Evolutionary conservation across 805 yeast species (phyloP).

Genomic region (Yamadazyma nakazawae): DNA sequence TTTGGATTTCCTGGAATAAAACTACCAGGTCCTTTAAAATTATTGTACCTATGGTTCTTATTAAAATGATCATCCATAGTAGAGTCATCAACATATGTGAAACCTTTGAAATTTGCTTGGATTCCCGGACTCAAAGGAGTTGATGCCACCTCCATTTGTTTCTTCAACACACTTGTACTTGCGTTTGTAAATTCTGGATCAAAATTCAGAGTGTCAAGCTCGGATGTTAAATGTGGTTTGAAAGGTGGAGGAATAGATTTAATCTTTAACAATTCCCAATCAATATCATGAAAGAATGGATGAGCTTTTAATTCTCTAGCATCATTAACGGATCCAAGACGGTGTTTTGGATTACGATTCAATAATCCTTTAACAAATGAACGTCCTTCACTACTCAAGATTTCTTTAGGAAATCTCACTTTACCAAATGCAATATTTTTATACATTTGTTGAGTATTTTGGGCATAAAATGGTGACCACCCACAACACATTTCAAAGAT

Average conservation of each 20-base stretch:
- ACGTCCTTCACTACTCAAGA: conserved; percentile 87
- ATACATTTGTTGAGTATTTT: conserved; percentile 97
- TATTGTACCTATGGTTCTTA: conserved; percentile 35
- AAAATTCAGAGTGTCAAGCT: conserved; percentile 92
- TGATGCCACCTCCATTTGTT: conserved; percentile 58
- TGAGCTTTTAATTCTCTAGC: conserved; percentile 91
- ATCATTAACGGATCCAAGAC: conserved; percentile 87
- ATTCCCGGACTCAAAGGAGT: conserved; percentile 93
- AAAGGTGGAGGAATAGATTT: conserved; percentile 95
- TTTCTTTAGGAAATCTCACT: conserved; percentile 95
- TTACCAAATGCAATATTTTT: conserved; percentile 98
- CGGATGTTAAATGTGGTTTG: conserved; percentile 87
- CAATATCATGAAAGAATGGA: conserved; percentile 86
- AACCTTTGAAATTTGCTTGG: conserved; percentile 95
- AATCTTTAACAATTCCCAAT: conserved; percentile 76
- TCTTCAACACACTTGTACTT: conserved; percentile 75
- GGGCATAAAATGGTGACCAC: conserved; percentile 98
- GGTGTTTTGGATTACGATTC: conserved; percentile 93
- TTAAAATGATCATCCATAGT: conserved; percentile 83
- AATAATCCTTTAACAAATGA: conserved; percentile 92
- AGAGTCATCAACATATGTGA: conserved; percentile 93
- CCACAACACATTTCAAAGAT: conserved; percentile 99
- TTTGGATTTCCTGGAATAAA: conserved; percentile 78
- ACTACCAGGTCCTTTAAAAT: conserved; percentile 55
- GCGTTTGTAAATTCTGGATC: conserved; percentile 97